Percentiles rank a stretch among this genome's conserved stretches.
Conservation (phyloP, 169 alveolate species). For the Plasmodium vivax region DNA sequence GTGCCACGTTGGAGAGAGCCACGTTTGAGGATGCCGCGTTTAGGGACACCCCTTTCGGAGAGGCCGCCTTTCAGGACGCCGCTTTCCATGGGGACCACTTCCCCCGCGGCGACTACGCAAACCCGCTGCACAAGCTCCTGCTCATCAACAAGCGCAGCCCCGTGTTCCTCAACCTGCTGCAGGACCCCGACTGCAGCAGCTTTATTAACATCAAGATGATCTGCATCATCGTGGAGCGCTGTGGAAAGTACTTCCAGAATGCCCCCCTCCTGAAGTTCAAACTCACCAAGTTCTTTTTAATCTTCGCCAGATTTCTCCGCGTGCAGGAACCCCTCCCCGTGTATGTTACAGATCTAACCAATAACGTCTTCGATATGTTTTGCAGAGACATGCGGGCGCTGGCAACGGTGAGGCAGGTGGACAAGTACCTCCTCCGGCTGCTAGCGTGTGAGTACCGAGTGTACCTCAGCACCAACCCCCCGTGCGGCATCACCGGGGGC, state of each 20-base stretch:
- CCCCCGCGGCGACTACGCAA: neutral
- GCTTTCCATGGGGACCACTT: neutral
- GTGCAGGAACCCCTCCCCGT: conserved; percentile 43
- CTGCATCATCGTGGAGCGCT: conserved; percentile 46
- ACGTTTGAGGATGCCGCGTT: too few species aligned
- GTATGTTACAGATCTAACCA: neutral
- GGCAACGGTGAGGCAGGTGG: conserved; percentile 3
- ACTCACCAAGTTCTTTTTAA: conserved; percentile 15
- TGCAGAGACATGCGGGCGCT: neutral
- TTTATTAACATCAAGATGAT: conserved; percentile 48
- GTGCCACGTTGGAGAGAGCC: too few species aligned
- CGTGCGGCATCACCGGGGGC: neutral
- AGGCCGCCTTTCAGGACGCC: too few species aligned
- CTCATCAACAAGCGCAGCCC: conserved; percentile 42
- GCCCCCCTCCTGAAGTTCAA: conserved; percentile 17
- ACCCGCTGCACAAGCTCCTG: neutral
- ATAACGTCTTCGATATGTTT: neutral
- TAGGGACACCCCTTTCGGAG: too few species aligned
- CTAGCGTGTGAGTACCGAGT: conserved; percentile 23
- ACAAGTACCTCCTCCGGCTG: conserved; percentile 12
- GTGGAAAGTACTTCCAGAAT: conserved; percentile 26
- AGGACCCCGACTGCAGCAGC: conserved; percentile 18
- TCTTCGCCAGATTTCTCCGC: conserved; percentile 38
- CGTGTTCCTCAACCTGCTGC: conserved; percentile 7
- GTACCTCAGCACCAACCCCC: neutral